Evolutionary conservation across 2,329 filamentous ascomycete genomes (phyloP).

Genomic region (Penicillium fuscoglaucum): DNA sequence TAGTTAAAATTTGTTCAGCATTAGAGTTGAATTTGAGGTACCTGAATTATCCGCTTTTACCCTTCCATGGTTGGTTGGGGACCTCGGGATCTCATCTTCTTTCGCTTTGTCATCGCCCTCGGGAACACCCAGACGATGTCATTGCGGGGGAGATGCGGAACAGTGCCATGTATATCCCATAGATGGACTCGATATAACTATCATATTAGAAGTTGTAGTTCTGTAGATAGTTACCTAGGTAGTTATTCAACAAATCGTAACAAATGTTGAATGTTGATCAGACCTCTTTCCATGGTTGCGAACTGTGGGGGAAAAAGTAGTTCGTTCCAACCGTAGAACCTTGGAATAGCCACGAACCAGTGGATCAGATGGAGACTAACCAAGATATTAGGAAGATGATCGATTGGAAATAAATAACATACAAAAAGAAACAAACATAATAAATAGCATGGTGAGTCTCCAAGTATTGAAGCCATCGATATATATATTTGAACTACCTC

Average conservation of each 20-base stretch:
- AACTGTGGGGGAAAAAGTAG: constrained; percentile 2
- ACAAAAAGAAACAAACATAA: no score
- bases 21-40: background rate
- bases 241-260: background rate
- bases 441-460: no score
- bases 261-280: background rate
- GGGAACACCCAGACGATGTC: background rate
- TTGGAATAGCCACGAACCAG: constrained; percentile 1
- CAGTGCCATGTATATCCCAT: no score
- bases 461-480: background rate
- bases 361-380: constrained; percentile 15
- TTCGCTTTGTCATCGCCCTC: background rate
- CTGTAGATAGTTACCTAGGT: background rate
- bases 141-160: background rate
- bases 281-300: background rate
- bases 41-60: background rate
- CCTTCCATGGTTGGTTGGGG: background rate
- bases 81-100: no score
- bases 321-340: constrained; percentile 18
- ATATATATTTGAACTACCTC: background rate
- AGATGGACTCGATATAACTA: no score
- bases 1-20: background rate
- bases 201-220: background rate
- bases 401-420: background rate
- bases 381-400: background rate